A percentile compares a stretch with the other conserved stretches of the same genome.
phyloP scores from a whole-genome alignment of 2,329 filamentous ascomycete genomes.

The Xylogone sp. region DNA sequence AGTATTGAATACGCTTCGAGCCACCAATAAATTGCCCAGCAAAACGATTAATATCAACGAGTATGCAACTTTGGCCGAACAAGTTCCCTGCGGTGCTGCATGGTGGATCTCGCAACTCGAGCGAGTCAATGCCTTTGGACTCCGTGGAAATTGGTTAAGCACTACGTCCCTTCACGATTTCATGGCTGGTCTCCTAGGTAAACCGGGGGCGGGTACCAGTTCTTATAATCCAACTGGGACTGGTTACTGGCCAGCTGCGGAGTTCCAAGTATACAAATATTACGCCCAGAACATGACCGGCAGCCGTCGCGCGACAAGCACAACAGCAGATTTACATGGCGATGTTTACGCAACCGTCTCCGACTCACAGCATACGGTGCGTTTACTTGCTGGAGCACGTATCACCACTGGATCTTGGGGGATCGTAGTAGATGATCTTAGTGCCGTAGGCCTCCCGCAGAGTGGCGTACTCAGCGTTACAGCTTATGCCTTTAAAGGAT shows the following conservation, averaged over 20 bases:
- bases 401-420: slow-evolving; percentile 29
- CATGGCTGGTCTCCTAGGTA: slow-evolving; percentile 37
- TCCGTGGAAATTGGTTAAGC: slow-evolving; percentile 43
- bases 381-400: slow-evolving; percentile 33
- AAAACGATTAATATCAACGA: slow-evolving; percentile 44
- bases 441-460: slow-evolving; percentile 28
- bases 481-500: slow-evolving; percentile 12
- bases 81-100: slow-evolving; percentile 36
- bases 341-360: slow-evolving; percentile 36
- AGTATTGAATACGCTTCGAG: slow-evolving; percentile 19
- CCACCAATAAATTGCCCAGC: slow-evolving; percentile 27
- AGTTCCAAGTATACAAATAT: slow-evolving; percentile 42
- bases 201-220: slow-evolving; percentile 20
- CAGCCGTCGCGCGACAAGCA: slow-evolving; percentile 29
- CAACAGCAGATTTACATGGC: slow-evolving; percentile 29
- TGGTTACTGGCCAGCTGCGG: slow-evolving; percentile 34
- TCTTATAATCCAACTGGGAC: slow-evolving; percentile 19
- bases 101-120: slow-evolving; percentile 46
- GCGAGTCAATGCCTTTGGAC: slow-evolving; percentile 35
- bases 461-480: slow-evolving; percentile 30
- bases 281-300: slow-evolving; percentile 39
- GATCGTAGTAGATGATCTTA: slow-evolving; percentile 30
- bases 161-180: slow-evolving; percentile 39
- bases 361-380: slow-evolving; percentile 25
- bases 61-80: slow-evolving; percentile 37